Evolutionary conservation across 164 flowering plant species (phyloP).

Genomic region (Sextonia rubra): DNA sequence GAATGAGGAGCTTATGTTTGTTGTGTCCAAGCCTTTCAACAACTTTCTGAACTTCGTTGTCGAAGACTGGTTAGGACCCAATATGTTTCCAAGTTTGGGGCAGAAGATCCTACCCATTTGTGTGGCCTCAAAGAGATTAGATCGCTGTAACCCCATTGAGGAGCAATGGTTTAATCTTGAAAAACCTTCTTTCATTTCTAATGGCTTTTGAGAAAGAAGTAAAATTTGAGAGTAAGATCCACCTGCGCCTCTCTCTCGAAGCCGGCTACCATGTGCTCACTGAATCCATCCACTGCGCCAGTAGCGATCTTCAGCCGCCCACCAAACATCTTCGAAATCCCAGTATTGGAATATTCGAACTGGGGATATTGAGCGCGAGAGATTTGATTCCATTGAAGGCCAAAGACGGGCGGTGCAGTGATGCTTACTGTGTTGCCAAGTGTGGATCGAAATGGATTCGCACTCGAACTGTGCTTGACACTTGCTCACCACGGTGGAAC

Average conservation of each 20-base stretch:
- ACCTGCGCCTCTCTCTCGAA: conserved; percentile 51
- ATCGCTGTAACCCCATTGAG: conserved; percentile 30
- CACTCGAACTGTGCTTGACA: conserved; percentile 67
- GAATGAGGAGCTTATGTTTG: conserved; percentile 80
- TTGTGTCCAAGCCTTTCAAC: conserved; percentile 70
- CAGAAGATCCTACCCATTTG: conserved; percentile 33
- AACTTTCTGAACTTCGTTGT: conserved; percentile 45
- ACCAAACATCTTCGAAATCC: conserved; percentile 46
- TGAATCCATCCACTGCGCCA: conserved; percentile 74
- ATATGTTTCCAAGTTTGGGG: conserved; percentile 51
- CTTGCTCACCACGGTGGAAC: conserved; percentile 62
- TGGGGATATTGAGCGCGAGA: conserved; percentile 65
- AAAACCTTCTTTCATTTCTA: conserved; percentile 22
- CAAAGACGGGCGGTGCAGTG: conserved; percentile 45
- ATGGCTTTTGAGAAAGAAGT: conserved; percentile 37
- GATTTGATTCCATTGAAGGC: conserved; percentile 62
- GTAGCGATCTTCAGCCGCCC: conserved; percentile 81
- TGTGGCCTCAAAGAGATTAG: conserved; percentile 34
- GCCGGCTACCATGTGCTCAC: conserved; percentile 82
- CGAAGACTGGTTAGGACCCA: conserved; percentile 48
- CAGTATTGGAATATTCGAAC: conserved; percentile 62
- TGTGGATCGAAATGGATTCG: conserved; percentile 88
- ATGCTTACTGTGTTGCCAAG: conserved; percentile 82
- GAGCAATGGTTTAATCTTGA: conserved; percentile 65
- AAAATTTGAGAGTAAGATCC: conserved; percentile 74